A percentile compares a stretch with the other conserved stretches of the same genome.
Evolutionary conservation across 495 filamentous ascomycete genomes (phyloP).

Genomic region (Elaphomyces granulatus): DNA sequence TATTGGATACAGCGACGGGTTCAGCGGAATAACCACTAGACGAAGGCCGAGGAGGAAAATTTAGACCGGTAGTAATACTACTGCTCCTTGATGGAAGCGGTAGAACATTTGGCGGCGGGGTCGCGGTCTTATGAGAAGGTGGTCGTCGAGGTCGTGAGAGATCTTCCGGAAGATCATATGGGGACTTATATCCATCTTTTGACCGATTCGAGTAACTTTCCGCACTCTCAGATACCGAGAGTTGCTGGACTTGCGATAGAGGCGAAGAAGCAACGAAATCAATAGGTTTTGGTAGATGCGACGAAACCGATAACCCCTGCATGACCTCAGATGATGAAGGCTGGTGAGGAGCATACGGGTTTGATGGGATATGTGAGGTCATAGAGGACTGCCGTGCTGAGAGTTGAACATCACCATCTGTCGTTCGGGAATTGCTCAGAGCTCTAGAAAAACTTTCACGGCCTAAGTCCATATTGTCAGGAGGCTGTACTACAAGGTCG

Average conservation of each 20-base stretch:
- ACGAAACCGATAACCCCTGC: conserved; percentile 16
- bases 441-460: too few relatives aligned
- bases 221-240: conserved; percentile 21
- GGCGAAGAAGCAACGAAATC: conserved; percentile 26
- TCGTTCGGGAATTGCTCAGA: too few relatives aligned
- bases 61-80: conserved; percentile 34
- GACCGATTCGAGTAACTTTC: conserved; percentile 78
- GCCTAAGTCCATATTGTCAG: too few relatives aligned
- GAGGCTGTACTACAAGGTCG: conserved; percentile 26
- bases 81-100: conserved; percentile 41
- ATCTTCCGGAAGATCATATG: conserved; percentile 90
- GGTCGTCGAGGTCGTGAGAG: conserved; percentile 52
- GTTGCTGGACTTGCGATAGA: conserved; percentile 15
- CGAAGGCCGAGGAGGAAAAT: conserved; percentile 14
- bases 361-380: neutral
- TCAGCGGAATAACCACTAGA: conserved; percentile 20
- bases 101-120: conserved; percentile 17
- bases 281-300: conserved; percentile 17
- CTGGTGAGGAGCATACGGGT: conserved; percentile 31
- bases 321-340: conserved; percentile 29
- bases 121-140: conserved; percentile 20
- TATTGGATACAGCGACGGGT: conserved; percentile 21
- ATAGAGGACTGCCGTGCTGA: neutral
- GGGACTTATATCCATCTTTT: conserved; percentile 83
- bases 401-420: neutral